Percentiles rank a stretch among this genome's conserved stretches.
Conservation (phyloP, 2,329 filamentous ascomycete species). For the Neobulgaria alba region DNA sequence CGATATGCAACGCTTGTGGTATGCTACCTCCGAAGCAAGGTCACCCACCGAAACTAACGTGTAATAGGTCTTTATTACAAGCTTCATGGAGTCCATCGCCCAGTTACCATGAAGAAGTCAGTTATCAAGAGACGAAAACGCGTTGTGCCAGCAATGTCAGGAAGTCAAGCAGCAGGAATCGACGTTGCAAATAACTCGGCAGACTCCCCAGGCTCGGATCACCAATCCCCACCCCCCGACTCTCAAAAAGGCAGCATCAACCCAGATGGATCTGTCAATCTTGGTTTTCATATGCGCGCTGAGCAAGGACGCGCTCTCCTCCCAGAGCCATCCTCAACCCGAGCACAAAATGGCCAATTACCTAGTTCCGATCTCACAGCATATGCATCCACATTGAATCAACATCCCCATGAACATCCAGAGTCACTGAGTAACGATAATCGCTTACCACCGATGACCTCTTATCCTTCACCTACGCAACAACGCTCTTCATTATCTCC, state of each 20-base stretch:
- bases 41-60: constrained; percentile 11
- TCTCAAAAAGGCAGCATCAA: constrained; percentile 44
- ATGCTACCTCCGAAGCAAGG: constrained; percentile 32
- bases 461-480: constrained; percentile 33
- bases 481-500: constrained; percentile 51
- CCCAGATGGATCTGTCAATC: constrained; percentile 55
- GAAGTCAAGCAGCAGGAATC: constrained; percentile 34
- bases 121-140: constrained; percentile 94
- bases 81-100: constrained; percentile 84
- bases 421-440: constrained; percentile 48
- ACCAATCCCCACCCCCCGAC: constrained; percentile 20
- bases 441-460: constrained; percentile 42
- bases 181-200: constrained; percentile 34
- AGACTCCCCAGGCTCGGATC: constrained; percentile 29
- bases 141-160: constrained; percentile 68
- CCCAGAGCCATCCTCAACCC: constrained; percentile 21
- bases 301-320: constrained; percentile 22
- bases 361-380: constrained; percentile 37
- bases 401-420: constrained; percentile 17
- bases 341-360: constrained; percentile 20
- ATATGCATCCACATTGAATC: constrained; percentile 31
- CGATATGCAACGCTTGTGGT: constrained; percentile 98
- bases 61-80: constrained; percentile 81
- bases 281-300: constrained; percentile 45
- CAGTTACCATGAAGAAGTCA: constrained; percentile 97